Percentiles rank a stretch among this genome's conserved stretches.
Conservation (phyloP, 352 stramenopile species). For the Phytopythium cucurbitacearum region DNA sequence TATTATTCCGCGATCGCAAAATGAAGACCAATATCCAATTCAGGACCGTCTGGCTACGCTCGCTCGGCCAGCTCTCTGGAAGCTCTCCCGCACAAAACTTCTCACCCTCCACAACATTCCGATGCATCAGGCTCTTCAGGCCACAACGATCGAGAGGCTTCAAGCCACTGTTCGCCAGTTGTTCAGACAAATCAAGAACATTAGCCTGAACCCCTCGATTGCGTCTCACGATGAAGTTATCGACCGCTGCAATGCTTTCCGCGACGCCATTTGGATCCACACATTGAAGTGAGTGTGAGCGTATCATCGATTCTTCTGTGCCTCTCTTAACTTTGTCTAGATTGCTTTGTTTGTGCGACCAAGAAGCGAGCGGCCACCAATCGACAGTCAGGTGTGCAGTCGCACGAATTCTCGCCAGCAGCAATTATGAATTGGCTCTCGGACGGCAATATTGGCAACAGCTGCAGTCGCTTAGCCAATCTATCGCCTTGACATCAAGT, state of each 20-base stretch:
- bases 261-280: constrained; percentile 59
- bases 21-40: background rate
- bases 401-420: constrained; percentile 17
- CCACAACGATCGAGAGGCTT: background rate
- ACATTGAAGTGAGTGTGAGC: constrained; percentile 37
- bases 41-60: constrained; percentile 11
- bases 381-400: constrained; percentile 10
- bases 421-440: constrained; percentile 38
- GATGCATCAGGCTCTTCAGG: constrained; percentile 1
- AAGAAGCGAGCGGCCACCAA: constrained; percentile 6
- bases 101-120: background rate
- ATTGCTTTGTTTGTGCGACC: constrained; percentile 13
- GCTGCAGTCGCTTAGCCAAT: constrained; percentile 16
- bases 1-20: background rate
- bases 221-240: constrained; percentile 38
- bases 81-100: constrained; percentile 17
- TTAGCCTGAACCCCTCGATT: constrained; percentile 42
- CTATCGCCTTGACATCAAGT: background rate
- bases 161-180: background rate
- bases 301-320: constrained; percentile 3
- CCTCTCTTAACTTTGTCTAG: constrained; percentile 13
- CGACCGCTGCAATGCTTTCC: constrained; percentile 51
- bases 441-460: constrained; percentile 37
- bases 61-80: constrained; percentile 17
- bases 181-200: constrained; percentile 17